Conservation (phyloP, 75 land plant species). For the Adiantum capillusveneris region DNA sequence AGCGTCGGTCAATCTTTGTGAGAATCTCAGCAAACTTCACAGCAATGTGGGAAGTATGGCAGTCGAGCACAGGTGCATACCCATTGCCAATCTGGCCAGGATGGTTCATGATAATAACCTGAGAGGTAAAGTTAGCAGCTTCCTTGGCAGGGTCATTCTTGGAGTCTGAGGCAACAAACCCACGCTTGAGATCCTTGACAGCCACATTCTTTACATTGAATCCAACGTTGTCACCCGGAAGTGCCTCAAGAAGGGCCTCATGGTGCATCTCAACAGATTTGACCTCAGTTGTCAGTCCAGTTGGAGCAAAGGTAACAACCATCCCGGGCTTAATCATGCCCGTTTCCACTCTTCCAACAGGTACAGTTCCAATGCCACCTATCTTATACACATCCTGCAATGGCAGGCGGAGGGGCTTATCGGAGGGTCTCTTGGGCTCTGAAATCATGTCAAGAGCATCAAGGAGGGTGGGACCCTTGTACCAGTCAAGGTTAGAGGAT, state of each 20-base stretch:
- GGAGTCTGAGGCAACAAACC: conserved; percentile 42
- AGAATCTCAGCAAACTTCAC: conserved; percentile 40
- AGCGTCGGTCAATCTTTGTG: conserved; percentile 43
- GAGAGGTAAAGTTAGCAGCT: conserved; percentile 41
- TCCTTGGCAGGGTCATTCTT: conserved; percentile 53
- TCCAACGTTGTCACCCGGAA: no score
- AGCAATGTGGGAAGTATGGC: no score
- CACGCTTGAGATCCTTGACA: conserved; percentile 46
- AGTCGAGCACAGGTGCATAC: no score
- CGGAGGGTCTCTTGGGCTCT: conserved; percentile 45
- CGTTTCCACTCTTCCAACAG: conserved; percentile 52
- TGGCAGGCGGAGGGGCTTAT: conserved; percentile 40
- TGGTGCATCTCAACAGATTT: no score
- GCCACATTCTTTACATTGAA: conserved; percentile 51
- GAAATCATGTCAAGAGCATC: conserved; percentile 38
- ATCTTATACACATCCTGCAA: conserved; percentile 52
- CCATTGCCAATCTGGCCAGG: no score
- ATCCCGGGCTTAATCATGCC: conserved; percentile 39
- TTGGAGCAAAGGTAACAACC: conserved; percentile 45
- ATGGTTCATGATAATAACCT: no score
- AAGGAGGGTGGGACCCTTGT: conserved; percentile 50
- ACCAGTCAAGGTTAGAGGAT: conserved; percentile 53
- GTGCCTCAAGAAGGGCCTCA: no score
- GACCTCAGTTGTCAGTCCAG: no score
- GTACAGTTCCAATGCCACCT: conserved; percentile 50